These are phyloP conservation scores for Heliocybe sulcata DNA, from an alignment of 1,284 basidiomycete genomes.

Conservation along the genomic window DNA sequence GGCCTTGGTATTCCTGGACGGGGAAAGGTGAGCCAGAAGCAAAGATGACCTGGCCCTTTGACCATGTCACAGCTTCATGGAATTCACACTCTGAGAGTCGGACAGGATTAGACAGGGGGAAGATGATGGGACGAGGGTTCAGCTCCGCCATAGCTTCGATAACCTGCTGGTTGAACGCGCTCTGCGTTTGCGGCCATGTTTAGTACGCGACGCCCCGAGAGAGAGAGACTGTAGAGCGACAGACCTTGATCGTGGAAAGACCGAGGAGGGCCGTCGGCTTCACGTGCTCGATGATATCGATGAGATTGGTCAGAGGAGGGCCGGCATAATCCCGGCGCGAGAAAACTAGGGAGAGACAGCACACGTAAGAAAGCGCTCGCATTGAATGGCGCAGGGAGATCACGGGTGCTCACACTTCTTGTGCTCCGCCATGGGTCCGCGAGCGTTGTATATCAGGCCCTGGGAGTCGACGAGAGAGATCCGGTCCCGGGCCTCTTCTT, in stretches of 20 bases:
- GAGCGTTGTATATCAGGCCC: conserved; percentile 71
- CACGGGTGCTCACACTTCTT: conserved; percentile 57
- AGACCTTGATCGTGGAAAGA: conserved; percentile 73
- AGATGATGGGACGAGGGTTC: conserved; percentile 88
- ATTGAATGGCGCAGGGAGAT: background rate
- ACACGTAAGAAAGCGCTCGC: conserved; percentile 2
- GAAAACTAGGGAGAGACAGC: conserved; percentile 49
- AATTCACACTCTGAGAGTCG: conserved; percentile 83
- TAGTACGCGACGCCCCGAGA: conserved; percentile 4
- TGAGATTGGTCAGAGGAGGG: conserved; percentile 66
- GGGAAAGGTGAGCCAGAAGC: conserved; percentile 91
- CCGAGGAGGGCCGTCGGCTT: conserved; percentile 90
- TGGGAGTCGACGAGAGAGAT: conserved; percentile 88
- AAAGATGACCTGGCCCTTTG: conserved; percentile 73
- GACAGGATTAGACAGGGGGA: conserved; percentile 94
- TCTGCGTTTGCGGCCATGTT: conserved; percentile 23
- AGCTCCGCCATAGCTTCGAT: conserved; percentile 80
- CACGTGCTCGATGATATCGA: conserved; percentile 81
- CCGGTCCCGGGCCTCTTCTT: conserved; percentile 70
- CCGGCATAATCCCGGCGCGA: conserved; percentile 76
- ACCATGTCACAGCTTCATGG: conserved; percentile 76
- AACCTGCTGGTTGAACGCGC: conserved; percentile 74
- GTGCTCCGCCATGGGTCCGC: conserved; percentile 73
- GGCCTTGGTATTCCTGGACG: conserved; percentile 50
- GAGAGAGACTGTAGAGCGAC: conserved; percentile 16